Conservation (phyloP, 495 filamentous ascomycete genomes). For the Talaromyces wortmannii region DNA sequence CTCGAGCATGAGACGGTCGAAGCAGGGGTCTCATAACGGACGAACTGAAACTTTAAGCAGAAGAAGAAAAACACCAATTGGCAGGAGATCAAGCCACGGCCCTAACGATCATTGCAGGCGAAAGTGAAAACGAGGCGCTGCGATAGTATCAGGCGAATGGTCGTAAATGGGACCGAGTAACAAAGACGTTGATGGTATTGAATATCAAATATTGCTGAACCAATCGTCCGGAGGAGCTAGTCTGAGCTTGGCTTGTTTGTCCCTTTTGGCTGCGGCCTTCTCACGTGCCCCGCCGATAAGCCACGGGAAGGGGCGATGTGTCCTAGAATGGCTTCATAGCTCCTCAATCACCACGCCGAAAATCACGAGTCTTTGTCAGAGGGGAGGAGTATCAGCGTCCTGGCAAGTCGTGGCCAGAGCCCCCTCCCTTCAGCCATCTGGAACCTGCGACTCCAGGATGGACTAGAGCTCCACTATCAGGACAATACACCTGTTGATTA, state of each 20-base stretch:
- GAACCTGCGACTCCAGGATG: background rate
- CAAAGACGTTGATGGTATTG: too few relatives aligned
- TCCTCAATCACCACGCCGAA: background rate
- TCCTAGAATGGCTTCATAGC: background rate
- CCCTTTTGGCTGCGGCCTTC: too few relatives aligned
- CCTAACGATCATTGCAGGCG: too few relatives aligned
- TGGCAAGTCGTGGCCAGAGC: background rate
- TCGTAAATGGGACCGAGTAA: too few relatives aligned
- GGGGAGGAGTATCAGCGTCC: background rate
- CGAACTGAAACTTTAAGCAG: background rate
- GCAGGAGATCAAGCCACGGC: too few relatives aligned
- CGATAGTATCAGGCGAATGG: too few relatives aligned
- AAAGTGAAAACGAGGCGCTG: too few relatives aligned
- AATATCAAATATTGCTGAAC: too few relatives aligned
- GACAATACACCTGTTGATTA: background rate
- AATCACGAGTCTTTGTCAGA: background rate
- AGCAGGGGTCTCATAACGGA: constrained; percentile 9
- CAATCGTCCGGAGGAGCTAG: background rate
- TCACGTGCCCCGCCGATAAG: background rate
- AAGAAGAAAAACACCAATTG: background rate
- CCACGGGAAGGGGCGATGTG: background rate
- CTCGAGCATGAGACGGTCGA: background rate
- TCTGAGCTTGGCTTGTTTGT: background rate
- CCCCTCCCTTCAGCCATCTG: background rate
- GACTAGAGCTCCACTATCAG: background rate